Evolutionary conservation across 768 basidiomycete species (phyloP).

Genomic region (Pulveroboletus ravenelii): DNA sequence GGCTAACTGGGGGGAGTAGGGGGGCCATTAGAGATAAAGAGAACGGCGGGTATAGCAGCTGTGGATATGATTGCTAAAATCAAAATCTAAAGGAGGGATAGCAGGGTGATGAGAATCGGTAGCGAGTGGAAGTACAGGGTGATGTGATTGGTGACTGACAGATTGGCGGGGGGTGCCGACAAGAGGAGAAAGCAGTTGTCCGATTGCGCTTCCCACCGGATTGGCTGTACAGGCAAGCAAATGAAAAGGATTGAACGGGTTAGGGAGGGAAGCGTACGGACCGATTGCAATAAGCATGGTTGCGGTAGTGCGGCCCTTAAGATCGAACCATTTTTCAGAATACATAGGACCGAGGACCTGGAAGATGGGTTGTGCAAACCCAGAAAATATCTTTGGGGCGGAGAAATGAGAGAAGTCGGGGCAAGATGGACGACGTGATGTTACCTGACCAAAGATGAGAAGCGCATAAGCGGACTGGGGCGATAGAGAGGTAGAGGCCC

Average conservation of each 20-base stretch:
- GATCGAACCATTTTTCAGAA: constrained; percentile 80
- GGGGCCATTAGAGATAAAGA: constrained; percentile 58
- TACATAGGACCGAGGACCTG: constrained; percentile 77
- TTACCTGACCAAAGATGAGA: constrained; percentile 67
- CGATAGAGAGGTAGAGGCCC: constrained; percentile 53
- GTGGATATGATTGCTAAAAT: constrained; percentile 69
- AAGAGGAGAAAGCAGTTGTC: constrained; percentile 67
- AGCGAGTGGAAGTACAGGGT: neutral
- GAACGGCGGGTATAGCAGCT: constrained; percentile 50
- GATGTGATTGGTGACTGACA: constrained; percentile 35
- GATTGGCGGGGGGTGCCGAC: constrained; percentile 51
- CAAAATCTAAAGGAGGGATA: constrained; percentile 45
- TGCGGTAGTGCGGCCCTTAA: constrained; percentile 72
- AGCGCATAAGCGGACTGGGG: constrained; percentile 55
- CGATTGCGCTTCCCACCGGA: constrained; percentile 69
- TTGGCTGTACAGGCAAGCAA: constrained; percentile 43
- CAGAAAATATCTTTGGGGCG: constrained; percentile 48
- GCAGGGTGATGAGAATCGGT: neutral
- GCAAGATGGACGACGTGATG: neutral
- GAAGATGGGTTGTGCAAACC: constrained; percentile 65
- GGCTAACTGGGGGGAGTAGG: constrained; percentile 74
- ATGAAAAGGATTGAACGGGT: neutral
- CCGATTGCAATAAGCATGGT: constrained; percentile 56
- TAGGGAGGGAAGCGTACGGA: constrained; percentile 11
- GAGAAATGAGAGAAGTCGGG: neutral